Base-by-base conservation (phyloP, 1,139 yeast genomes). In the Schizosaccharomyces versatilis region DNA sequence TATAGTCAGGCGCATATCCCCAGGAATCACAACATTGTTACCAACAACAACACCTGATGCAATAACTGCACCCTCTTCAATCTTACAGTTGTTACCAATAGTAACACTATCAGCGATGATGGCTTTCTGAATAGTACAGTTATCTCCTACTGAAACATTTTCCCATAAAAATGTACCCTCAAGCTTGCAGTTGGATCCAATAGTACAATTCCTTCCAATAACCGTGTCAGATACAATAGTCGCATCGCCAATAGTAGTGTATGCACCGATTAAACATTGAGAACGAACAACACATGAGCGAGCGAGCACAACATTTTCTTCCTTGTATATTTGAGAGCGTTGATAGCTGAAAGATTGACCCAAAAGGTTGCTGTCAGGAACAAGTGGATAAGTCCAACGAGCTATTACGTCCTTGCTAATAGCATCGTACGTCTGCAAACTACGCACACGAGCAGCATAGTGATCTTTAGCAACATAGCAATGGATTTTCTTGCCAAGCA, bases 401-500 rank as follows among this genome's bases (percentile, higher is more conserved):
- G 88, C 86, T 57, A 90, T 71, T 42, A 88, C 77, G 66, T 90
- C 97, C 66, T 84, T 90, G n/a, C 60, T 60, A 15, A 90, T 78
- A 7, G 95, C 90, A 65, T 83, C 88, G 66, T 86, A 93, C 0
- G 97, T 84, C 62, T 84, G 85, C 79, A 93, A 81, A 65, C 90
- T 81, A 64, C 88, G 94, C 7, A 86, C 97, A 66, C 99, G 77
- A 1, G 95, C 93, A 24, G 95, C 95, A 65, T 86, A 88, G 58
- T 82, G 79, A 55, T 80, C 80, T 57, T 77, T 77, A 61, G 78
- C 71, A 51, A 88, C 77, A 64, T 85, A 86, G 0, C 94, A 84
- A 66, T 90, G 90, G 48, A 90, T 84, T 57, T 93, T 84, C 66
- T 90, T 90, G 61, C 88, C 90, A 62, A 90, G 72, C 61, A 90